These are phyloP conservation scores for Russula lepida DNA, from an alignment of 768 basidiomycete genomes.

Conservation along the genomic window DNA sequence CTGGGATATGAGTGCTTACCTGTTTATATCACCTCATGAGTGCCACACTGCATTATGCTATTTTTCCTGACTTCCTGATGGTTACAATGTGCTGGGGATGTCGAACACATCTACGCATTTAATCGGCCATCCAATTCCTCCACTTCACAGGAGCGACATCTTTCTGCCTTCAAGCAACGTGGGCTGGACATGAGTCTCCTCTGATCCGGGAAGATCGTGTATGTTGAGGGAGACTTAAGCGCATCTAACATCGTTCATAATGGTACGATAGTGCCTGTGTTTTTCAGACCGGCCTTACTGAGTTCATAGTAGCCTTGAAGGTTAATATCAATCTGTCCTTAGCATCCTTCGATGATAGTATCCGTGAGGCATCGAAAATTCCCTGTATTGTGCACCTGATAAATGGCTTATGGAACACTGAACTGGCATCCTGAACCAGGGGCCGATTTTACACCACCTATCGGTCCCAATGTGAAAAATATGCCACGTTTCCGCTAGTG, in stretches of 20 bases:
- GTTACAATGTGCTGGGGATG: constrained; percentile 21
- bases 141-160: constrained; percentile 16
- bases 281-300: not conserved
- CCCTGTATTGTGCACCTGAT: too few relatives aligned
- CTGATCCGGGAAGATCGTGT: constrained; percentile 20
- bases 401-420: too few relatives aligned
- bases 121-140: constrained; percentile 17
- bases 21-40: too few relatives aligned
- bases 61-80: too few relatives aligned
- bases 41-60: too few relatives aligned
- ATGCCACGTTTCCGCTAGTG: too few relatives aligned
- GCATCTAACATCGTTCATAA: constrained; percentile 21
- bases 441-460: too few relatives aligned
- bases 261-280: constrained; percentile 3
- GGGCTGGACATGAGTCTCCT: constrained; percentile 19
- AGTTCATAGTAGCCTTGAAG: constrained; percentile 20
- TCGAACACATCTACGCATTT: constrained; percentile 23
- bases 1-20: too few relatives aligned
- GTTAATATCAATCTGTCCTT: constrained; percentile 24
- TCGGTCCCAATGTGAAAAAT: too few relatives aligned
- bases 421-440: too few relatives aligned
- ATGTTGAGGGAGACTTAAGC: constrained; percentile 22
- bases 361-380: too few relatives aligned
- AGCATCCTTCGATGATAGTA: constrained; percentile 22
- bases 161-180: constrained; percentile 15